Conservation (phyloP, 441 rosid species). For the Raphanus hybrid region DNA sequence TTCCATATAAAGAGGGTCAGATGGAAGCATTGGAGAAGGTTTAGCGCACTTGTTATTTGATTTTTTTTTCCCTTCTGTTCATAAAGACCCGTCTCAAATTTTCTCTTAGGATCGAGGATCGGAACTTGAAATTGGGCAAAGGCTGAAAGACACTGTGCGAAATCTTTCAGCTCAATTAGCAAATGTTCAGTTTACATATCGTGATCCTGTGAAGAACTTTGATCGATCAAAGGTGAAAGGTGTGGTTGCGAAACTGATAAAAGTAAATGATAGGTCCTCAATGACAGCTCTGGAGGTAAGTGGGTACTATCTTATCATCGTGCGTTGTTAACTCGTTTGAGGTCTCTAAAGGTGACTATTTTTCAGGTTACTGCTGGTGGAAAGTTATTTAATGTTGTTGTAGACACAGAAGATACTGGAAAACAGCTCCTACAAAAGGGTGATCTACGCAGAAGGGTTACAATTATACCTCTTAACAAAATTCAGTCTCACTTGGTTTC, state of each 20-base stretch:
- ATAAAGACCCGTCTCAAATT: slow-evolving; percentile 21
- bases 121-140: slow-evolving; percentile 74
- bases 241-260: slow-evolving; percentile 87
- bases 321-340: slow-evolving; percentile 11
- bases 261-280: slow-evolving; percentile 80
- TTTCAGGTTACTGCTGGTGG: slow-evolving; percentile 96
- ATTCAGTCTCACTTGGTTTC: slow-evolving; percentile 66
- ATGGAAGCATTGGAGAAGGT: slow-evolving; percentile 95
- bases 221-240: slow-evolving; percentile 97
- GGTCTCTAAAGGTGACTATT: slow-evolving; percentile 26
- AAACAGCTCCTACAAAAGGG: slow-evolving; percentile 95
- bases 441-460: slow-evolving; percentile 86
- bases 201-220: slow-evolving; percentile 88
- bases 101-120: slow-evolving; percentile 73
- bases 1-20: slow-evolving; percentile 77
- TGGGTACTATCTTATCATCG: slow-evolving; percentile 17
- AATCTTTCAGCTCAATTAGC: slow-evolving; percentile 70
- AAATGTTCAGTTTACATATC: slow-evolving; percentile 83
- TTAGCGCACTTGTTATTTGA: slow-evolving; percentile 22
- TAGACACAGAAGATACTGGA: slow-evolving; percentile 93
- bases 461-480: slow-evolving; percentile 95
- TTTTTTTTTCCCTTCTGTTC: not conserved
- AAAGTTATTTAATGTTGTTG: slow-evolving; percentile 88
- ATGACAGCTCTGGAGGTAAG: slow-evolving; percentile 96
- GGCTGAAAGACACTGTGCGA: slow-evolving; percentile 78